A percentile compares a stretch with the other conserved stretches of the same genome.
These are phyloP conservation scores for Ananas comosus DNA, from an alignment of 176 grass and related monocot species.

Conservation along the genomic window DNA sequence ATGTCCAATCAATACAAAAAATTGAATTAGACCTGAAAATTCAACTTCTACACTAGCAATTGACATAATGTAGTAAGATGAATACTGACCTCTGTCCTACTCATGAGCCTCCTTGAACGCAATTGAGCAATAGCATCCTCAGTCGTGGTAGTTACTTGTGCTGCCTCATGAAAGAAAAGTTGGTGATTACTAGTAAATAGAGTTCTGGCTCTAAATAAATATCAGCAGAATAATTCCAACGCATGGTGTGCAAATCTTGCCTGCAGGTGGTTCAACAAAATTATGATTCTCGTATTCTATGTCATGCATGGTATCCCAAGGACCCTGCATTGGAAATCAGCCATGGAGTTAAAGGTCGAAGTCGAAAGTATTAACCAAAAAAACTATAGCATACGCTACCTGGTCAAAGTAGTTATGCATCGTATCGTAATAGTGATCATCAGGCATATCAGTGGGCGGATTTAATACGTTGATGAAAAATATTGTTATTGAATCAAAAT, in stretches of 20 bases:
- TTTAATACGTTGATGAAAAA: conserved; percentile 97
- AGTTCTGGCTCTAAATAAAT: neutral
- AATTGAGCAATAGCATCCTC: conserved; percentile 92
- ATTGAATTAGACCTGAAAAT: too few relatives aligned
- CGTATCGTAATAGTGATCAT: conserved; percentile 47
- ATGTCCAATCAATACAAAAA: too few relatives aligned
- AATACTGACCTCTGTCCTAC: conserved; percentile 68
- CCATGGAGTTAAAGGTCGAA: neutral
- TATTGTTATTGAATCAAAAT: conserved; percentile 98
- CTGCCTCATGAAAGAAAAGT: conserved; percentile 27
- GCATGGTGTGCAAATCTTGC: conserved; percentile 29
- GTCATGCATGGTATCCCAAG: conserved; percentile 66
- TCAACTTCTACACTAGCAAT: too few relatives aligned
- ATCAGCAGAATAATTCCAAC: conserved; percentile 10
- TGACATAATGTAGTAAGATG: neutral
- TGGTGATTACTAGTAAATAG: neutral
- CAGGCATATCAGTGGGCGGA: conserved; percentile 52
- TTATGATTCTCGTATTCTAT: conserved; percentile 42
- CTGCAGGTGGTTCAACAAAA: conserved; percentile 48
- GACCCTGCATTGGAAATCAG: conserved; percentile 39
- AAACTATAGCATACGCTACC: conserved; percentile 30
- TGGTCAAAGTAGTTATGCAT: conserved; percentile 41
- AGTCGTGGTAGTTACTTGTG: conserved; percentile 37
- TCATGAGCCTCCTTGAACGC: conserved; percentile 91
- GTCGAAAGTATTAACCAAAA: conserved; percentile 20